Evolutionary conservation across 352 stramenopile genomes (phyloP), one percentile per base, ranked within the genome.

Genomic region (Globisporangium viniferum): DNA sequence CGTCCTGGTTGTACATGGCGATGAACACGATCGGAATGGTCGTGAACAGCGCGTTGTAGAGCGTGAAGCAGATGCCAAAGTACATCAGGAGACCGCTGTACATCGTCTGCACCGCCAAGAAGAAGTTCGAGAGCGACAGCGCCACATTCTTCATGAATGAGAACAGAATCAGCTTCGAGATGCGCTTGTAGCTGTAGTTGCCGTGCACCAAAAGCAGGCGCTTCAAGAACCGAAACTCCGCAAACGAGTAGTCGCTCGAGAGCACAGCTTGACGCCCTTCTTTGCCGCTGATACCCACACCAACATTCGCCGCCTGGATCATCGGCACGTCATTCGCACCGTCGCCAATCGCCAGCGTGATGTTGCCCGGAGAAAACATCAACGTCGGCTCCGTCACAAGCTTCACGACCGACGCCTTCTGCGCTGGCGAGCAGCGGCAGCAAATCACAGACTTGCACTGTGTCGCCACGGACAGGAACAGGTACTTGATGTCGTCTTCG

Each of bases 131-230:
- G 61, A 95, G 67, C 55, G 87, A 95, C 14, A 96, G 68, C 14
- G 89, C 89, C 56, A 94, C 83, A 56, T 95, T 95, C 70, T 95
- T 95, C 86, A 95, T 94, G 59, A 95, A 94, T 20, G 88, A 95
- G 64, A 95, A 95, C 54, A 95, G 64, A 39, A 95, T 93, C 10
- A 95, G 78, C 74, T 95, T 96, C 22, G 89, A 93, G 56, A 96
- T 95, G 24, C 89, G 75, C 77, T 95, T 94, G 88, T 96, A 96
- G 73, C 88, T 94, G 83, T 95, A 96, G 73, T 95, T 96, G 36
- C 88, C 88, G 66, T 96, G 88, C 27, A 96, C 88, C 31, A 96
- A 68, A 2, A 96, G 65, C 31, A 96, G 69, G 3, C 88, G 84
- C 60, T 95, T 94, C 33, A 96, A 57, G 59, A 87, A 94, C 24